Conservation (phyloP, 2,329 filamentous ascomycete genomes). For the Cladosporium austrohemisphaericum region DNA sequence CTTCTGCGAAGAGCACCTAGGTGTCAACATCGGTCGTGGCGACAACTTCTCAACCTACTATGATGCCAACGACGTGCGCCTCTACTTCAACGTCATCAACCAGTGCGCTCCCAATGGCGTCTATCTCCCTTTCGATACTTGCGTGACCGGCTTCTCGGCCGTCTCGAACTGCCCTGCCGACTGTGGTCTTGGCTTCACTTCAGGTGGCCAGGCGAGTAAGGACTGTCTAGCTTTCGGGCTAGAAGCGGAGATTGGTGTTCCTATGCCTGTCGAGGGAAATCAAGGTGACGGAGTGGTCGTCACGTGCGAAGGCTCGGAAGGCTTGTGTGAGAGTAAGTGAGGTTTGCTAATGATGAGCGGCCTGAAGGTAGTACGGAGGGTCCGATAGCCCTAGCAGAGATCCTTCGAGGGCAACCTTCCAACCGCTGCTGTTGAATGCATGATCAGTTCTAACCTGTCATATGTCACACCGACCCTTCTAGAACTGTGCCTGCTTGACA, state of each 20-base stretch:
- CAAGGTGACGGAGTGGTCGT: not conserved
- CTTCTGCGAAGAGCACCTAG: conserved; percentile 6
- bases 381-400: too few relatives aligned
- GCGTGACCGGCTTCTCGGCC: not conserved
- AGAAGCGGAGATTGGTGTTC: not conserved
- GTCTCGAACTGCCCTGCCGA: not conserved
- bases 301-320: not conserved
- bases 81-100: conserved; percentile 8
- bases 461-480: too few relatives aligned
- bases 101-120: conserved; percentile 6
- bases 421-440: too few relatives aligned
- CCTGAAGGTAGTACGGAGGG: too few relatives aligned
- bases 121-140: not conserved
- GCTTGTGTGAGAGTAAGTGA: too few relatives aligned
- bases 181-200: not conserved
- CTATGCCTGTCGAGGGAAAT: not conserved
- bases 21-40: conserved; percentile 3
- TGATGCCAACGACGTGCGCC: not conserved
- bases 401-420: too few relatives aligned
- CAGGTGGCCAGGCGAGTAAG: conserved; percentile 2
- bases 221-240: not conserved
- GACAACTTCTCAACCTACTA: conserved; percentile 8
- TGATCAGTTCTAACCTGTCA: too few relatives aligned
- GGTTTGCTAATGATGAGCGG: too few relatives aligned
- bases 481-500: too few relatives aligned